phyloP scores from a whole-genome alignment of 352 stramenopile genomes.

The Paralagenidium karlingii region DNA sequence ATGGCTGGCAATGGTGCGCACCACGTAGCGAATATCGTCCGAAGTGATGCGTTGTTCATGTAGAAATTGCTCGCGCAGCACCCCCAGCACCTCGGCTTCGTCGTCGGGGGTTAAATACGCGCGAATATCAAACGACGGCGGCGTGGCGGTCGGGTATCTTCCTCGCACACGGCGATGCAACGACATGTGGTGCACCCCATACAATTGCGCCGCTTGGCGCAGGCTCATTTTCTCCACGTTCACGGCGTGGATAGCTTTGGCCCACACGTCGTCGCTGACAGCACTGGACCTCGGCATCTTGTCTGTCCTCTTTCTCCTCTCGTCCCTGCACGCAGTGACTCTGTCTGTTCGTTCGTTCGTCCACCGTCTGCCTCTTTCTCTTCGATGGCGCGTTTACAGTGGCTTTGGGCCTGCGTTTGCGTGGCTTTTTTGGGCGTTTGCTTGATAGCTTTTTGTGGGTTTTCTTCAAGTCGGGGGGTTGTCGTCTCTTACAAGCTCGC shows the following conservation, averaged over 20 bases:
- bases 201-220: constrained; percentile 37
- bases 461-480: no score
- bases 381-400: no score
- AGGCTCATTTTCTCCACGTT: constrained; percentile 49
- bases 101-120: constrained; percentile 15
- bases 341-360: no score
- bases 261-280: constrained; percentile 41
- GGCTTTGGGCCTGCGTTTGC: no score
- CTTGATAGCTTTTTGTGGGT: no score
- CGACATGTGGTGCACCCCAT: constrained; percentile 48
- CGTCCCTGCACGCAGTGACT: no score
- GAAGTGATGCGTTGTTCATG: constrained; percentile 26
- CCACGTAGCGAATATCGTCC: constrained; percentile 51
- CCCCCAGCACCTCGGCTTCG: constrained; percentile 23
- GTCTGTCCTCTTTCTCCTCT: no score
- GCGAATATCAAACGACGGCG: constrained; percentile 6
- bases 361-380: no score
- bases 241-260: constrained; percentile 49
- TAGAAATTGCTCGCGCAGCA: constrained; percentile 40
- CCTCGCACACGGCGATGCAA: constrained; percentile 44
- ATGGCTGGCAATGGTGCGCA: constrained; percentile 32
- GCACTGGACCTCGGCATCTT: constrained; percentile 14
- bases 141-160: constrained; percentile 1
- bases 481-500: no score
- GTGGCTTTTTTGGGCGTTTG: no score